These are phyloP conservation scores for Torulaspora delbrueckii DNA, from an alignment of 805 yeast species.

Conservation along the genomic window DNA sequence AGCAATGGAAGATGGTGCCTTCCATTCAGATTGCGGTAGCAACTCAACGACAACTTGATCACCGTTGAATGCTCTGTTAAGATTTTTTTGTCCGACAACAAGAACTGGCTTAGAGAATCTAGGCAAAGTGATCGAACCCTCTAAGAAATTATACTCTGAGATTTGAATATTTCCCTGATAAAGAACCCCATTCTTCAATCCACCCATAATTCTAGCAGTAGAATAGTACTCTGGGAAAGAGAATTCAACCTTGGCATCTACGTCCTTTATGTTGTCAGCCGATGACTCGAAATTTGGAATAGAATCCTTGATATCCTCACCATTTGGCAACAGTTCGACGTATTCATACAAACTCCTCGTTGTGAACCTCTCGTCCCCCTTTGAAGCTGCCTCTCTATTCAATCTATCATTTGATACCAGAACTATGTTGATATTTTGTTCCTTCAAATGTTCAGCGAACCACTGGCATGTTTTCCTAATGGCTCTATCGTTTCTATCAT, in stretches of 20 bases:
- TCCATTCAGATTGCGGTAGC: slow-evolving; percentile 82
- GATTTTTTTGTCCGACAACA: slow-evolving; percentile 72
- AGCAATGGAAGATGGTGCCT: slow-evolving; percentile 72
- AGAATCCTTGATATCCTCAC: slow-evolving; percentile 70
- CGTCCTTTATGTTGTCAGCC: slow-evolving; percentile 19
- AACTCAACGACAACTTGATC: slow-evolving; percentile 89
- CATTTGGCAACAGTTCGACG: slow-evolving; percentile 61
- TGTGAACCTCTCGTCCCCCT: slow-evolving; percentile 43
- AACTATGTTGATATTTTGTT: slow-evolving; percentile 42
- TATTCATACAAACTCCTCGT: slow-evolving; percentile 64
- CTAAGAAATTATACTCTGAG: slow-evolving; percentile 81
- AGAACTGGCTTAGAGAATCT: slow-evolving; percentile 78
- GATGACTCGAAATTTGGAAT: slow-evolving; percentile 53
- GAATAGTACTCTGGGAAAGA: slow-evolving; percentile 74
- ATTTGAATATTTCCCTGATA: slow-evolving; percentile 80
- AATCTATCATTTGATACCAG: slow-evolving; percentile 74
- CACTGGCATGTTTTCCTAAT: slow-evolving; percentile 71
- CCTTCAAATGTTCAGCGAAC: slow-evolving; percentile 61
- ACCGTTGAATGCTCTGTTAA: slow-evolving; percentile 89
- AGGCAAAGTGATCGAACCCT: slow-evolving; percentile 71
- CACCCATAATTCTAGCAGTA: slow-evolving; percentile 82
- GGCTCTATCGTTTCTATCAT: slow-evolving; percentile 89
- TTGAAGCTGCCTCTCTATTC: slow-evolving; percentile 53
- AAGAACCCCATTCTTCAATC: slow-evolving; percentile 78
- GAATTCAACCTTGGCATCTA: slow-evolving; percentile 42